Evolutionary conservation across 2,329 filamentous ascomycete species (phyloP).

Genomic region (Xylaria sp.): DNA sequence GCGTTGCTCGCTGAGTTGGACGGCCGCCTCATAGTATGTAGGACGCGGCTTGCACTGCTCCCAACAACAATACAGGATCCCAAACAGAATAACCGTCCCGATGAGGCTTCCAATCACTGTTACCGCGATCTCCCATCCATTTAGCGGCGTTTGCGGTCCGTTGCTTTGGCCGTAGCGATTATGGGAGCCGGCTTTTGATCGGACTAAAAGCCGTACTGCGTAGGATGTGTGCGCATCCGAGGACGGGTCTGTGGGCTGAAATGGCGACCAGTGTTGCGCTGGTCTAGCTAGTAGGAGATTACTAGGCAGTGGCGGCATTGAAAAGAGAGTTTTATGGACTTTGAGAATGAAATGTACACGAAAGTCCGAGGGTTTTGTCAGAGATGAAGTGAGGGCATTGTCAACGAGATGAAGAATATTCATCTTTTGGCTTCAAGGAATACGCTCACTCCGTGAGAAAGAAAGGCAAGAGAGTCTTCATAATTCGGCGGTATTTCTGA

Average conservation of each 20-base stretch:
- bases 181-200: background rate
- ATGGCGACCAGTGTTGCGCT: background rate
- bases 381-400: background rate
- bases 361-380: background rate
- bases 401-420: background rate
- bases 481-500: background rate
- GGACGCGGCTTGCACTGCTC: conserved; percentile 18
- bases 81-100: conserved; percentile 12
- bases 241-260: background rate
- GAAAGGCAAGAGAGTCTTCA: background rate
- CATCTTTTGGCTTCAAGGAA: background rate
- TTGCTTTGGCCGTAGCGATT: background rate
- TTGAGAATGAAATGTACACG: too few species aligned
- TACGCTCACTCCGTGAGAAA: background rate
- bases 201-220: background rate
- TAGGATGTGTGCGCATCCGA: background rate
- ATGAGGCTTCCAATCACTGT: conserved; percentile 22
- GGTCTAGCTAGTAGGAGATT: background rate
- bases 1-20: background rate
- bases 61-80: conserved; percentile 30
- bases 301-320: conserved; percentile 19
- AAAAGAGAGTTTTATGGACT: background rate
- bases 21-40: conserved; percentile 33
- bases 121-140: conserved; percentile 2
- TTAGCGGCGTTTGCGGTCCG: conserved; percentile 4